These are phyloP conservation scores for Elasticomyces elasticus DNA, from an alignment of 495 filamentous ascomycete species.

Conservation along the genomic window DNA sequence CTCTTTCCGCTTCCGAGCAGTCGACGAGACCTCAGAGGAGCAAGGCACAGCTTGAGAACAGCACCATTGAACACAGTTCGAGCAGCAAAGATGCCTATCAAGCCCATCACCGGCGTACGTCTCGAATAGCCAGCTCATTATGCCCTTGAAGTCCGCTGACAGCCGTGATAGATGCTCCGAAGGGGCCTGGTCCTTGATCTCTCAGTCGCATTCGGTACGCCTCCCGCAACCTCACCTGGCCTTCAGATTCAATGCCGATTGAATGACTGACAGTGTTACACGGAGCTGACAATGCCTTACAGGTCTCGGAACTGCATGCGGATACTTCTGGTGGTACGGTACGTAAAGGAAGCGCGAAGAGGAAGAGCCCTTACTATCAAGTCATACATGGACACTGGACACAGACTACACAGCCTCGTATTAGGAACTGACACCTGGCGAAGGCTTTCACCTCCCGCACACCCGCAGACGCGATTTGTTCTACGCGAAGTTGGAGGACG, in stretches of 20 bases:
- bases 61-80: not conserved
- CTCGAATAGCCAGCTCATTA: conserved; percentile 14
- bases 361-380: not conserved
- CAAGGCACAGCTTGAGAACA: no score
- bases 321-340: conserved; percentile 78
- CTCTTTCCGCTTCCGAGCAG: not conserved
- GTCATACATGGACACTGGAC: not conserved
- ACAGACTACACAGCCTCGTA: not conserved
- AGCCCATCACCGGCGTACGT: conserved; percentile 49
- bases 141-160: conserved; percentile 21
- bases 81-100: conserved; percentile 29
- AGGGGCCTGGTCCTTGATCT: conserved; percentile 66
- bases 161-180: conserved; percentile 55
- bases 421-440: not conserved
- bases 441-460: conserved; percentile 69
- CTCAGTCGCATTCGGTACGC: conserved; percentile 62
- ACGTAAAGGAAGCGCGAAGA: conserved; percentile 33
- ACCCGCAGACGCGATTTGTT: conserved; percentile 64
- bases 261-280: not conserved
- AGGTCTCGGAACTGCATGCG: conserved; percentile 61
- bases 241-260: not conserved
- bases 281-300: conserved; percentile 10
- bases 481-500: conserved; percentile 67
- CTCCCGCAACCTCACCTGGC: not conserved
- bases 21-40: not conserved